phyloP scores from a whole-genome alignment of 1,284 basidiomycete genomes.

The Neolentinus lepideus region DNA sequence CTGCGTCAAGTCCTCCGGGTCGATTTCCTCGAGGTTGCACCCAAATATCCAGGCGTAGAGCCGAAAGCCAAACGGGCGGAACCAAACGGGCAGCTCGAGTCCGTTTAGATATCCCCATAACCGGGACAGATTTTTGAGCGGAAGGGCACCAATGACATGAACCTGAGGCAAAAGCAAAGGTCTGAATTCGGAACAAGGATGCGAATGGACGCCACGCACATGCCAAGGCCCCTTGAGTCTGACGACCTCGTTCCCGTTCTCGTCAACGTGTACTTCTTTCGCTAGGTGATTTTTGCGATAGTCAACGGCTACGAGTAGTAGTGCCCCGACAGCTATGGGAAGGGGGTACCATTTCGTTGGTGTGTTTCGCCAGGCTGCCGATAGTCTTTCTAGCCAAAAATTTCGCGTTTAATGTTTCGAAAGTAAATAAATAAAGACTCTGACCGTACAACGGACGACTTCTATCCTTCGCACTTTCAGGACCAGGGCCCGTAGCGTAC shows the following conservation, averaged over 20 bases:
- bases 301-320: slow-evolving; percentile 80
- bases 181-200: not conserved
- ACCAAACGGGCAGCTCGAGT: slow-evolving; percentile 90
- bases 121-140: slow-evolving; percentile 88
- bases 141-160: slow-evolving; percentile 92
- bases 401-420: not conserved
- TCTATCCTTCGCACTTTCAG: not conserved
- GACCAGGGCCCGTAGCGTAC: not conserved
- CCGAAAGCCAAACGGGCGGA: slow-evolving; percentile 83
- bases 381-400: slow-evolving; percentile 32
- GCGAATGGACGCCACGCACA: slow-evolving; percentile 38
- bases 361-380: slow-evolving; percentile 79
- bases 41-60: slow-evolving; percentile 87
- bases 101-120: slow-evolving; percentile 96
- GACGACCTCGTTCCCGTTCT: slow-evolving; percentile 64
- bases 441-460: not conserved
- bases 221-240: slow-evolving; percentile 92
- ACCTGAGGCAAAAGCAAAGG: slow-evolving; percentile 46
- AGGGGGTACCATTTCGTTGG: slow-evolving; percentile 96
- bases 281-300: slow-evolving; percentile 57
- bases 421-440: not conserved
- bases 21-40: slow-evolving; percentile 91
- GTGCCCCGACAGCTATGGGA: slow-evolving; percentile 85
- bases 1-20: slow-evolving; percentile 65
- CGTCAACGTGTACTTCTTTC: slow-evolving; percentile 68